Evolutionary conservation across 2,329 filamentous ascomycete species (phyloP).

Genomic region (Sporothrix pallida): DNA sequence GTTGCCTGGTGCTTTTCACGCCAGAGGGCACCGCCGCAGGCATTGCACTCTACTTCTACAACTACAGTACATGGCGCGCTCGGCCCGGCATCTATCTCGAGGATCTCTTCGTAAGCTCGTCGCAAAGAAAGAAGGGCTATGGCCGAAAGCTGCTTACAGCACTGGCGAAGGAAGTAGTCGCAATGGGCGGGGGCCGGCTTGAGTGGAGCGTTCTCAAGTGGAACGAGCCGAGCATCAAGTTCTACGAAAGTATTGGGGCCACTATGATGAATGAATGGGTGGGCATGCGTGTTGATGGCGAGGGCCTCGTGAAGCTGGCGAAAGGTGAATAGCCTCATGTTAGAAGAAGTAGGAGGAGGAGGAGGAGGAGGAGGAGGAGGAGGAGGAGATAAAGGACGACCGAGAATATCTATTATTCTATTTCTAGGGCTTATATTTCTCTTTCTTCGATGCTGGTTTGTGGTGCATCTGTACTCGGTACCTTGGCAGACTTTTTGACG

Average conservation of each 20-base stretch:
- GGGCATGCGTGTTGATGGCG: slow-evolving; percentile 74
- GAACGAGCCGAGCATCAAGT: slow-evolving; percentile 89
- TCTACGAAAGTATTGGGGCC: slow-evolving; percentile 78
- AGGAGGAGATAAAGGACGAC: neutral
- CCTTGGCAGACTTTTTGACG: too few relatives aligned
- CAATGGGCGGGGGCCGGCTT: slow-evolving; percentile 73
- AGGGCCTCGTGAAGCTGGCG: slow-evolving; percentile 66
- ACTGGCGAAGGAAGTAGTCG: slow-evolving; percentile 78
- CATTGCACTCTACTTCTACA: slow-evolving; percentile 93
- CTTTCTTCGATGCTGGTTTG: too few relatives aligned
- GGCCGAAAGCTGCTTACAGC: slow-evolving; percentile 75
- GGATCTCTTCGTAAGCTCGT: slow-evolving; percentile 81
- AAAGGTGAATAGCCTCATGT: neutral
- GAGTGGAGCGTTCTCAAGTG: slow-evolving; percentile 94
- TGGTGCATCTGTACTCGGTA: too few relatives aligned
- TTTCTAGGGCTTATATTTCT: neutral
- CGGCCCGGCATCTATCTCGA: slow-evolving; percentile 89
- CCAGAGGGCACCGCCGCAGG: slow-evolving; percentile 61
- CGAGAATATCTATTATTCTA: neutral
- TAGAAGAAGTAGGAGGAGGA: neutral
- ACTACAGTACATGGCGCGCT: slow-evolving; percentile 93
- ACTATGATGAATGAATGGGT: slow-evolving; percentile 73
- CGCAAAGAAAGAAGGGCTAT: slow-evolving; percentile 76
- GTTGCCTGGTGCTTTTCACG: slow-evolving; percentile 72
- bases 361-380: neutral